These are phyloP conservation scores for Aspergillus novoparasiticus DNA, from an alignment of 2,329 filamentous ascomycete genomes.

Conservation along the genomic window DNA sequence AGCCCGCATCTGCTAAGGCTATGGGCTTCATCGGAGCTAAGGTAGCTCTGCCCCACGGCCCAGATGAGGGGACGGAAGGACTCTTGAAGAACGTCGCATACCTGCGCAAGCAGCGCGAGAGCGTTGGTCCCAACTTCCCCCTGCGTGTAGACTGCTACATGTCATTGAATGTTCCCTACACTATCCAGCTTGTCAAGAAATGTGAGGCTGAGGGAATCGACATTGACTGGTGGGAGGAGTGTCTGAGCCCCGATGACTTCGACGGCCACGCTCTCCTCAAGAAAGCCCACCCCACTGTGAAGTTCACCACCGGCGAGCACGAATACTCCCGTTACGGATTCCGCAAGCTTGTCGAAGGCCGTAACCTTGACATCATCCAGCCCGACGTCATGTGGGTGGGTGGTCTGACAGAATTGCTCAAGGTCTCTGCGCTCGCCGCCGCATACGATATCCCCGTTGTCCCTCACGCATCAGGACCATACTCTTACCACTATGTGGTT, in stretches of 20 bases:
- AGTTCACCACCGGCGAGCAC: slow-evolving; percentile 95
- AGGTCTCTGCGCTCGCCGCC: slow-evolving; percentile 82
- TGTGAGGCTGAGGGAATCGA: slow-evolving; percentile 77
- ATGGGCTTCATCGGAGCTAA: slow-evolving; percentile 93
- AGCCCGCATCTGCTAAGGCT: slow-evolving; percentile 74
- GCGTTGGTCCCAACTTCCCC: slow-evolving; percentile 85
- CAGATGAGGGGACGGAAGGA: slow-evolving; percentile 80
- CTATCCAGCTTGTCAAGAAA: slow-evolving; percentile 84
- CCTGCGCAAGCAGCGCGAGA: slow-evolving; percentile 78
- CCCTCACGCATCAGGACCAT: slow-evolving; percentile 90
- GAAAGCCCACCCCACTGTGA: slow-evolving; percentile 82
- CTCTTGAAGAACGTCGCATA: slow-evolving; percentile 89
- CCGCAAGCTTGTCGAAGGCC: slow-evolving; percentile 87
- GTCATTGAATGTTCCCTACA: slow-evolving; percentile 90
- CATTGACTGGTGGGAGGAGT: slow-evolving; percentile 98
- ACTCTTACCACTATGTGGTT: slow-evolving; percentile 95
- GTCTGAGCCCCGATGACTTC: slow-evolving; percentile 84
- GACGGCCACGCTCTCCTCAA: slow-evolving; percentile 91
- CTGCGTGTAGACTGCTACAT: slow-evolving; percentile 98
- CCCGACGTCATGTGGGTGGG: slow-evolving; percentile 98
- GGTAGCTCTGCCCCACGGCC: slow-evolving; percentile 85
- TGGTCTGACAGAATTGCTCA: slow-evolving; percentile 87
- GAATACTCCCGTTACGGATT: slow-evolving; percentile 94
- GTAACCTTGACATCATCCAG: slow-evolving; percentile 91
- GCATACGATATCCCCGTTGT: slow-evolving; percentile 95